A percentile compares a stretch with the other conserved stretches of the same genome.
These are phyloP conservation scores for Fusarium torulosum DNA, from an alignment of 2,329 filamentous ascomycete species.

Conservation along the genomic window DNA sequence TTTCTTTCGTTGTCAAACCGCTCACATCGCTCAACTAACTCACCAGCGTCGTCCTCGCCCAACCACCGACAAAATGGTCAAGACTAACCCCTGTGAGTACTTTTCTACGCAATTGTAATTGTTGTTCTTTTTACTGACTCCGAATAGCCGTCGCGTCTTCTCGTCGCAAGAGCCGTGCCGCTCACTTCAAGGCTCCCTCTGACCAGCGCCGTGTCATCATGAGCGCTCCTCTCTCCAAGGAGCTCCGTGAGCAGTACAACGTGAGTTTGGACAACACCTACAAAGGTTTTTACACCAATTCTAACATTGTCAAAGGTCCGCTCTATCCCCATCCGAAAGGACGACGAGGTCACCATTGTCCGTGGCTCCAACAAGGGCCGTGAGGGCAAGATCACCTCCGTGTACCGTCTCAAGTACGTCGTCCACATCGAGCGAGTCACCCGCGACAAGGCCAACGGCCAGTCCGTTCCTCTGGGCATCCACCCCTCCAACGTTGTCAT, in stretches of 20 bases:
- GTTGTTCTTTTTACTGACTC: neutral
- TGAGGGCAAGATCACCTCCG: constrained; percentile 97
- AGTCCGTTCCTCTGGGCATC: constrained; percentile 93
- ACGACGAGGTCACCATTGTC: constrained; percentile 93
- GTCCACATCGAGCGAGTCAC: constrained; percentile 97
- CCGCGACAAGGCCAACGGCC: constrained; percentile 97
- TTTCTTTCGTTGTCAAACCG: constrained; percentile 34
- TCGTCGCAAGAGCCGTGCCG: constrained; percentile 98
- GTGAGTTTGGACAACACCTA: constrained; percentile 65
- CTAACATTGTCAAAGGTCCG: constrained; percentile 76
- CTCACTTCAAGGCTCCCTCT: constrained; percentile 96
- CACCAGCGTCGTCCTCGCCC: constrained; percentile 45
- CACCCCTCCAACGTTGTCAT: constrained; percentile 97
- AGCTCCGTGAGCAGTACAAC: constrained; percentile 99
- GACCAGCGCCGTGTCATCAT: constrained; percentile 96
- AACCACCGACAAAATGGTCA: constrained; percentile 71
- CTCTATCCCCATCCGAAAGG: constrained; percentile 97
- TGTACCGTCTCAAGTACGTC: constrained; percentile 98
- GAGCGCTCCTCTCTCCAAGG: constrained; percentile 95
- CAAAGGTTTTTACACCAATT: neutral
- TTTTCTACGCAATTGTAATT: neutral
- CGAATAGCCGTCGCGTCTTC: constrained; percentile 75
- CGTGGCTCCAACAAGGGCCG: constrained; percentile 96
- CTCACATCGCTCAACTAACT: constrained; percentile 49
- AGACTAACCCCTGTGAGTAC: constrained; percentile 72